These are phyloP conservation scores for Penicillium capsulatum DNA, from an alignment of 2,329 filamentous ascomycete genomes.

Conservation along the genomic window DNA sequence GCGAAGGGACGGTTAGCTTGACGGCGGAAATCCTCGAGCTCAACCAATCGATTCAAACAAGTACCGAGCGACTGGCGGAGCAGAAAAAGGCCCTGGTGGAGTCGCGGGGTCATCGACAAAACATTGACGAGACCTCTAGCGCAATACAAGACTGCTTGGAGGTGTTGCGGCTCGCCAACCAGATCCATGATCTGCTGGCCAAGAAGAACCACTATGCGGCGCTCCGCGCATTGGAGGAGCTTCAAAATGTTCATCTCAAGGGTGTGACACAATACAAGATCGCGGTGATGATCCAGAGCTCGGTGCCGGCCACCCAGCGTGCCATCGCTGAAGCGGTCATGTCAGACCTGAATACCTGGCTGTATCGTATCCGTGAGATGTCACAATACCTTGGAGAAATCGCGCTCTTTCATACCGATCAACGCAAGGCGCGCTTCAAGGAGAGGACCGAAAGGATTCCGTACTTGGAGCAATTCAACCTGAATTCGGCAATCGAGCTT, in stretches of 20 bases:
- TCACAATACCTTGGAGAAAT: constrained; percentile 95
- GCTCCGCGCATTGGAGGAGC: constrained; percentile 85
- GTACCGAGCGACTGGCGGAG: constrained; percentile 87
- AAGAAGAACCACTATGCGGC: constrained; percentile 96
- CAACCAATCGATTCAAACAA: constrained; percentile 91
- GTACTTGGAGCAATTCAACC: constrained; percentile 75
- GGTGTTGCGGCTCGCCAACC: constrained; percentile 86
- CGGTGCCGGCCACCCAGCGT: constrained; percentile 86
- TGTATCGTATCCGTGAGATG: constrained; percentile 90
- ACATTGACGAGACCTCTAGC: constrained; percentile 87
- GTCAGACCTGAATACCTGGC: constrained; percentile 93
- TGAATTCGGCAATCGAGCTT: constrained; percentile 93
- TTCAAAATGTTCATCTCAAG: constrained; percentile 93
- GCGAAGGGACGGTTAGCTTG: constrained; percentile 81
- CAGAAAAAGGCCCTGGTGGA: constrained; percentile 95
- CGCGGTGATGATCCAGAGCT: constrained; percentile 92
- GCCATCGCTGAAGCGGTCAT: constrained; percentile 95
- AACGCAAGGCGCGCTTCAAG: constrained; percentile 76
- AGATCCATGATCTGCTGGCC: constrained; percentile 83
- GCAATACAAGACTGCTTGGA: constrained; percentile 87
- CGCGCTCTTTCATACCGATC: constrained; percentile 91
- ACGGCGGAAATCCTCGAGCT: constrained; percentile 88
- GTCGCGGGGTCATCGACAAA: constrained; percentile 85
- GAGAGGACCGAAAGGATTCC: constrained; percentile 72
- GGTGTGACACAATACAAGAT: constrained; percentile 93